Conservation (phyloP, 345 rosid genomes). For the Dipteronia dyeriana region DNA sequence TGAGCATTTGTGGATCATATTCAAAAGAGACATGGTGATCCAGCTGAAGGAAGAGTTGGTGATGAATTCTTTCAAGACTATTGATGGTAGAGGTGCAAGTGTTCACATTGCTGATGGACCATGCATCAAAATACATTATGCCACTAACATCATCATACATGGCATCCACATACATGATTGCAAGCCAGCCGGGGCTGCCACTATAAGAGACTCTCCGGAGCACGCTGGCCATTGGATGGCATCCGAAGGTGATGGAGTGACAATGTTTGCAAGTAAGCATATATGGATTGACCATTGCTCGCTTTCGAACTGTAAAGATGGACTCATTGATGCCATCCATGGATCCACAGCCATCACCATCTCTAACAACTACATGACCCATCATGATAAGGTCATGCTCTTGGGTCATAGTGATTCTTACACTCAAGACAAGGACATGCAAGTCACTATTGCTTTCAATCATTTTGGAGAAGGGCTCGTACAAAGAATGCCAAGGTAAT, state of each 20-base stretch:
- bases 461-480: conserved; percentile 85
- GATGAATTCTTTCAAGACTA: conserved; percentile 68
- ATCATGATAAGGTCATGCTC: conserved; percentile 84
- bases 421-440: conserved; percentile 70
- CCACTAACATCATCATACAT: conserved; percentile 69
- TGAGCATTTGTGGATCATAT: conserved; percentile 77
- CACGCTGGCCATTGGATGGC: conserved; percentile 57
- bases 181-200: conserved; percentile 43
- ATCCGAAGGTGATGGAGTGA: conserved; percentile 72
- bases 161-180: conserved; percentile 77
- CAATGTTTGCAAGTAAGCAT: conserved; percentile 53
- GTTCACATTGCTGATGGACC: conserved; percentile 78
- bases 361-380: conserved; percentile 80
- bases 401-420: conserved; percentile 71
- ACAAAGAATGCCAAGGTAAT: conserved; percentile 84
- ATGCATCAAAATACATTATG: conserved; percentile 67
- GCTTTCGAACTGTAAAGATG: conserved; percentile 70
- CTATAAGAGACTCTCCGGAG: conserved; percentile 53
- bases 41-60: conserved; percentile 59
- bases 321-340: conserved; percentile 74
- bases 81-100: conserved; percentile 80
- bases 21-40: conserved; percentile 76
- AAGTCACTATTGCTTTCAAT: conserved; percentile 78
- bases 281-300: conserved; percentile 83
- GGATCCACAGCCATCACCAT: conserved; percentile 82